Conservation (phyloP, 176 grass and related monocot genomes). For the Olyra latifolia region DNA sequence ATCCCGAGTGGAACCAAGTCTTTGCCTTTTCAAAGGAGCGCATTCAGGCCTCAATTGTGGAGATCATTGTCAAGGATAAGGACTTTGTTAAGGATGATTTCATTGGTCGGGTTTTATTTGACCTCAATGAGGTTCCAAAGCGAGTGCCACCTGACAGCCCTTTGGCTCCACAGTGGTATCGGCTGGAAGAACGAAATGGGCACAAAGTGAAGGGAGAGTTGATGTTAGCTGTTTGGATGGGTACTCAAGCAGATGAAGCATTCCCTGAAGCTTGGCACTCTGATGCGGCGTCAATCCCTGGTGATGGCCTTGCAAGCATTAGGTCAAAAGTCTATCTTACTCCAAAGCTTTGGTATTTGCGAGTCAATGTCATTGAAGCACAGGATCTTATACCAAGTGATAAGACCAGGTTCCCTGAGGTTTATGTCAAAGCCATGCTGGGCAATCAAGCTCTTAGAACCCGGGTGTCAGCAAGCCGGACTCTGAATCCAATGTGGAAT, state of each 20-base stretch:
- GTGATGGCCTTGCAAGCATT: constrained; percentile 66
- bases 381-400: constrained; percentile 63
- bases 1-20: constrained; percentile 80
- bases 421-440: constrained; percentile 62
- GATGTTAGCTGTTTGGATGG: constrained; percentile 89
- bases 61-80: constrained; percentile 66
- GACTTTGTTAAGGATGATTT: constrained; percentile 65
- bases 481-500: constrained; percentile 71
- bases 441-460: constrained; percentile 62
- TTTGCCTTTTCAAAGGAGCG: constrained; percentile 73
- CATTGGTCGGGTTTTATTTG: constrained; percentile 52
- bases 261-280: constrained; percentile 79
- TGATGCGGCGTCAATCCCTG: constrained; percentile 55
- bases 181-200: constrained; percentile 58
- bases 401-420: constrained; percentile 56
- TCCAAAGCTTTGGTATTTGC: constrained; percentile 74
- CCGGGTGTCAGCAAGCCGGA: constrained; percentile 32
- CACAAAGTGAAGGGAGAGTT: constrained; percentile 68
- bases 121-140: constrained; percentile 66
- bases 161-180: constrained; percentile 73
- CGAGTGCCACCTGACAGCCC: constrained; percentile 68
- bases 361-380: constrained; percentile 73
- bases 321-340: constrained; percentile 76
- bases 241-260: constrained; percentile 72
- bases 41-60: constrained; percentile 59